Base-by-base conservation (phyloP, 2,329 filamentous ascomycete species). In the Claviceps capensis region DNA sequence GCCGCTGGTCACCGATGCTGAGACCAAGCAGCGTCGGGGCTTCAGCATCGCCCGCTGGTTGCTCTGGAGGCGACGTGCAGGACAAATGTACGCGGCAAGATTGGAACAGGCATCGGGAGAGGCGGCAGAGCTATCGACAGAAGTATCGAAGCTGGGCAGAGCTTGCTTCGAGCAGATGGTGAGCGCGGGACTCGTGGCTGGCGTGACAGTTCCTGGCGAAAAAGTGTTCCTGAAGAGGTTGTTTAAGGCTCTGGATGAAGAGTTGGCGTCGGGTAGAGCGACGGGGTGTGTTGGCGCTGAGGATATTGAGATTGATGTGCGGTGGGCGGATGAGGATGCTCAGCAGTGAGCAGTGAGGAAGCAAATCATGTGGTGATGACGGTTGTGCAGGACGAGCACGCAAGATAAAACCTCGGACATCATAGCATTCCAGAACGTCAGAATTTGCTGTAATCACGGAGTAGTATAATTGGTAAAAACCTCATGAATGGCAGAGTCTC, bases 81-180 rank as follows among this genome's bases (percentile, higher is more conserved):
- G 54, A 9, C 50, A 53, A 5, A 23, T 55, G 4, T 55, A 55
- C 42, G 22, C 41, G 8, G 19, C 5, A 4, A 47, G 48, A 16
- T 22, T 7, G 8, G 47, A 45, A 26, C 23, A 26, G 23, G 8
- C 26, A 30, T 30, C 26, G 8, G 8, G 26, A 30, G 26, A 30
- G 8, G 26, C 26, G 26, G 26, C 26, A 30, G 26, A 11, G 26
- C 2, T 30, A 30, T 30, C 26, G 26, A 2, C 26, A 2, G 23
- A 41, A 5, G 37, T 55, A 6, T 38, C 51, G 5, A 41, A 19
- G 45, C n/a, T 37, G 9, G 46, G 49, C 8, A 55, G 54, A n/a
- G 37, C 17, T 26, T 53, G 54, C 47, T 55, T 55, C 42, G 54
- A 55, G 43, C 5, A 42, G 4, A 55, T 53, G 54, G 44, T 52